phyloP scores from a whole-genome alignment of 2,329 filamentous ascomycete species.

The Ambrosiella xylebori region DNA sequence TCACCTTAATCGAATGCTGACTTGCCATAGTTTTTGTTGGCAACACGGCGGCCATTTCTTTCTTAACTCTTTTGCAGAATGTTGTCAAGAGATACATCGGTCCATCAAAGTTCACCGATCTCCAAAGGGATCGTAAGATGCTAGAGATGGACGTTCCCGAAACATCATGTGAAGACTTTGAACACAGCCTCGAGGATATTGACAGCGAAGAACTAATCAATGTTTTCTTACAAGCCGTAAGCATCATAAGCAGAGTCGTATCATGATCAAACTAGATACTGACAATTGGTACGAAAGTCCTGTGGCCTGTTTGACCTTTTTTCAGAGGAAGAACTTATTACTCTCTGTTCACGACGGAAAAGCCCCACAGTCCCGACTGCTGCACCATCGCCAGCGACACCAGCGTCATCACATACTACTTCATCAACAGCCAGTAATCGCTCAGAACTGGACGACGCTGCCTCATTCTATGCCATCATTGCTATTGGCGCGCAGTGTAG shows the following conservation, averaged over 20 bases:
- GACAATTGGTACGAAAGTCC: slow-evolving; percentile 2
- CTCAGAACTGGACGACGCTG: slow-evolving; percentile 12
- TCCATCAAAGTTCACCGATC: slow-evolving; percentile 13
- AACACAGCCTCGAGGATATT: background rate
- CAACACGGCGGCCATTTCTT: slow-evolving; percentile 12
- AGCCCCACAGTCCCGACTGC: background rate
- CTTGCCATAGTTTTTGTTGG: slow-evolving; percentile 11
- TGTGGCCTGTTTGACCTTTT: slow-evolving; percentile 13
- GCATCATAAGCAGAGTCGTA: background rate
- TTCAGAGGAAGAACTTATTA: slow-evolving; percentile 5
- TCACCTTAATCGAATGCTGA: background rate
- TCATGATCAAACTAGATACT: background rate
- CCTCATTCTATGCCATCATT: slow-evolving; percentile 17
- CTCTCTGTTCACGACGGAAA: background rate
- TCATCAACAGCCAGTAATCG: background rate
- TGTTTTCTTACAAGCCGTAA: slow-evolving; percentile 13
- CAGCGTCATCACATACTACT: background rate
- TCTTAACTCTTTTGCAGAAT: slow-evolving; percentile 12
- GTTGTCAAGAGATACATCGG: slow-evolving; percentile 12
- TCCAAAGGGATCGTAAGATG: slow-evolving; percentile 6
- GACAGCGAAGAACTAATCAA: slow-evolving; percentile 8
- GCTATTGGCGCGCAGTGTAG: slow-evolving; percentile 33
- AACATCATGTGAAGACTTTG: background rate
- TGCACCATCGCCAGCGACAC: background rate
- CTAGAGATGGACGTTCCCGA: slow-evolving; percentile 11